A percentile compares a stretch with the other conserved stretches of the same genome.
phyloP scores from a whole-genome alignment of 1,284 basidiomycete genomes.

The Ganoderma sp. region DNA sequence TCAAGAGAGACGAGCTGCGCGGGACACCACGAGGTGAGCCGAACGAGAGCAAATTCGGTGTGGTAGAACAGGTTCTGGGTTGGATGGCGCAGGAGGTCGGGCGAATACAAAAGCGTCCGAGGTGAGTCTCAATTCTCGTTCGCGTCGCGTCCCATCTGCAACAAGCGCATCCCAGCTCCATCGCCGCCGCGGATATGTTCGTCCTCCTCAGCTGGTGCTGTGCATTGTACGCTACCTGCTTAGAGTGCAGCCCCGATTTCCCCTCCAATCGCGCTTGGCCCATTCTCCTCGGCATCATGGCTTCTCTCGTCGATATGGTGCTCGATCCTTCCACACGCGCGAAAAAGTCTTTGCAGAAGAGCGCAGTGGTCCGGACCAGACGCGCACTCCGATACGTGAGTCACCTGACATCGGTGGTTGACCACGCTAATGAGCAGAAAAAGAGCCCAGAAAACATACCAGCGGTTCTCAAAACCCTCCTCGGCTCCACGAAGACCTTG shows the following conservation, averaged over 20 bases:
- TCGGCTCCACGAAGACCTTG: conserved; percentile 55
- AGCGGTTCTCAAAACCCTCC: conserved; percentile 54
- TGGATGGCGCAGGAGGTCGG: conserved; percentile 75
- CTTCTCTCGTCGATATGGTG: conserved; percentile 64
- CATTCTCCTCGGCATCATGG: conserved; percentile 57
- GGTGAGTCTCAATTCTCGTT: conserved; percentile 45
- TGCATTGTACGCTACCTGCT: conserved; percentile 61
- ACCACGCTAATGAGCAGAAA: conserved; percentile 9
- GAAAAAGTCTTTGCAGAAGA: conserved; percentile 66
- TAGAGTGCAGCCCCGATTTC: conserved; percentile 52
- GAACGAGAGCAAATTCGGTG: conserved; percentile 54
- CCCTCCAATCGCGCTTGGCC: conserved; percentile 53
- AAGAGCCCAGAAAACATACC: conserved; percentile 47
- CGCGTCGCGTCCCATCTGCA: conserved; percentile 10
- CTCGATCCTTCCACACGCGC: conserved; percentile 54
- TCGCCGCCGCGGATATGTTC: conserved; percentile 68
- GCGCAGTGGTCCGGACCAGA: conserved; percentile 63
- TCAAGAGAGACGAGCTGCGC: conserved; percentile 62
- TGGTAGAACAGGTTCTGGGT: conserved; percentile 71
- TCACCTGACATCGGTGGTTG: background rate
- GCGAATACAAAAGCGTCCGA: conserved; percentile 56
- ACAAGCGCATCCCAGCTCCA: conserved; percentile 50
- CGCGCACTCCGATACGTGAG: conserved; percentile 67
- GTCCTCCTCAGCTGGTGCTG: conserved; percentile 80
- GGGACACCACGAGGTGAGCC: conserved; percentile 46